A percentile compares a stretch with the other conserved stretches of the same genome.
These are phyloP conservation scores for Mollisia scopiformis DNA, from an alignment of 2,329 filamentous ascomycete genomes.

Conservation along the genomic window DNA sequence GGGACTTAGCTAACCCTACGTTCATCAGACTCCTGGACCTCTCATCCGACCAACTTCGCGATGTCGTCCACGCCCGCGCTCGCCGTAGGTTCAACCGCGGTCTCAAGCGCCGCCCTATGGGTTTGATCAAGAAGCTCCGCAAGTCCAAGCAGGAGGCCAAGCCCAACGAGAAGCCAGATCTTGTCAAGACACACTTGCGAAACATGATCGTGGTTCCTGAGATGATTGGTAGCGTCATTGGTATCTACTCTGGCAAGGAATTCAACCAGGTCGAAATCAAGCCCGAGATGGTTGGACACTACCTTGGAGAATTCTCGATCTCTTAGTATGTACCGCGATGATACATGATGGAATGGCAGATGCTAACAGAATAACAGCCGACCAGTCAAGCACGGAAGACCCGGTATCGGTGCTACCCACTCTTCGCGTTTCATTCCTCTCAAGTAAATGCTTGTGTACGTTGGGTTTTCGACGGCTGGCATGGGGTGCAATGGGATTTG, in stretches of 20 bases:
- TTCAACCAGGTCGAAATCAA: conserved; percentile 99
- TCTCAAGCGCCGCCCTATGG: conserved; percentile 99
- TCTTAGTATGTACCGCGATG: conserved; percentile 80
- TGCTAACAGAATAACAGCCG: conserved; percentile 71
- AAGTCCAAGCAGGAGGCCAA: conserved; percentile 81
- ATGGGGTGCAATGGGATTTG: conserved; percentile 29
- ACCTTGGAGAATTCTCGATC: conserved; percentile 99
- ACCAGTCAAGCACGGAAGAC: conserved; percentile 99
- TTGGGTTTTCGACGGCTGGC: conserved; percentile 25
- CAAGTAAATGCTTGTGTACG: conserved; percentile 68
- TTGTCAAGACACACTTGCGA: conserved; percentile 99
- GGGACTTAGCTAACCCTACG: conserved; percentile 39
- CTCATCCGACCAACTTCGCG: conserved; percentile 96
- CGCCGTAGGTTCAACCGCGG: conserved; percentile 99
- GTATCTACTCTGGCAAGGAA: conserved; percentile 99
- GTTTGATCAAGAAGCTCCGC: conserved; percentile 99
- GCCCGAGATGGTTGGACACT: conserved; percentile 99
- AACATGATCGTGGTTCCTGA: conserved; percentile 99
- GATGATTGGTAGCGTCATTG: conserved; percentile 99
- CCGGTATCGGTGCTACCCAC: conserved; percentile 99
- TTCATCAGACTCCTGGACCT: conserved; percentile 89
- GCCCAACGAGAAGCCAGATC: conserved; percentile 35
- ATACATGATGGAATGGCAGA: background rate
- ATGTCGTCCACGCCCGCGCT: conserved; percentile 98
- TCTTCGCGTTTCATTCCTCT: conserved; percentile 99